A percentile compares a stretch with the other conserved stretches of the same genome.
Conservation (phyloP, 2,329 filamentous ascomycete species). For the Aspergillus luchuensis region DNA sequence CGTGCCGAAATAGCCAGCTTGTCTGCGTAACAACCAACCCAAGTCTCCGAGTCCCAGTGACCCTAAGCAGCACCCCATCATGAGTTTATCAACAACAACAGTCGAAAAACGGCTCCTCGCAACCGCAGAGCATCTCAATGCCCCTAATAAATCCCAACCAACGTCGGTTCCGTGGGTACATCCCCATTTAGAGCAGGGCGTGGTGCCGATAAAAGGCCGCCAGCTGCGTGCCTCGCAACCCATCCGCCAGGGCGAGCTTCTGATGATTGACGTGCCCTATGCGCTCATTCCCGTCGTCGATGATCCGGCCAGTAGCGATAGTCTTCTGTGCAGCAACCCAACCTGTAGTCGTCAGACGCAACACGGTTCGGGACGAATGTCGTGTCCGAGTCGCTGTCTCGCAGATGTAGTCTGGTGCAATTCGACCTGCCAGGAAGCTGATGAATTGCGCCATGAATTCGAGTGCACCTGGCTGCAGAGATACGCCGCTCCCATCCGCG, state of each 20-base stretch:
- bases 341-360: slow-evolving; percentile 28
- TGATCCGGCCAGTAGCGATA: slow-evolving; percentile 24
- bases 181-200: slow-evolving; percentile 29
- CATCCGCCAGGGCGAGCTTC: slow-evolving; percentile 28
- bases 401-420: slow-evolving; percentile 34
- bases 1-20: background rate
- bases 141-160: background rate
- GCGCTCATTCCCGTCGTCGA: slow-evolving; percentile 36
- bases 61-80: background rate
- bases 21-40: no score
- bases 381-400: slow-evolving; percentile 28
- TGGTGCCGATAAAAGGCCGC: slow-evolving; percentile 34
- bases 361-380: slow-evolving; percentile 3
- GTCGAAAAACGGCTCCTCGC: slow-evolving; percentile 11
- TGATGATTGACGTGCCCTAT: slow-evolving; percentile 35
- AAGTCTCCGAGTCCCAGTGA: background rate
- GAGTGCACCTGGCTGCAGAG: slow-evolving; percentile 35
- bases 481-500: slow-evolving; percentile 26
- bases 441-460: slow-evolving; percentile 30
- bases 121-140: slow-evolving; percentile 9
- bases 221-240: slow-evolving; percentile 29
- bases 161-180: slow-evolving; percentile 27
- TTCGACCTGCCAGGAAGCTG: slow-evolving; percentile 22
- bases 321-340: slow-evolving; percentile 34
- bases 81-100: slow-evolving; percentile 6